Evolutionary conservation across 345 rosid genomes (phyloP).

Genomic region (Linum trigynum): DNA sequence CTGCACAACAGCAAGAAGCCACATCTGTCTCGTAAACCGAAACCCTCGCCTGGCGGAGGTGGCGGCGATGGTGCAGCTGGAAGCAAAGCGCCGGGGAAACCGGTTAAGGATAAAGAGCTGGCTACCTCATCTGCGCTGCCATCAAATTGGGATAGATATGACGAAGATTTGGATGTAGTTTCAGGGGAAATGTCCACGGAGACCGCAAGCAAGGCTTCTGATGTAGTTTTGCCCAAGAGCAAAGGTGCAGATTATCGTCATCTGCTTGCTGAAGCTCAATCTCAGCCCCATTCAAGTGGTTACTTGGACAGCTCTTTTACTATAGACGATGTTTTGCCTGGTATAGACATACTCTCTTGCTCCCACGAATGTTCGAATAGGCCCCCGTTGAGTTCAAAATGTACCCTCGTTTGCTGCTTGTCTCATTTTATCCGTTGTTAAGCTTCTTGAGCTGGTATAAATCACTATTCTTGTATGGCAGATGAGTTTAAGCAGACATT

Average conservation of each 20-base stretch:
- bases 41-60: constrained; percentile 32
- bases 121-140: constrained; percentile 38
- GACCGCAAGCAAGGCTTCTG: constrained; percentile 18
- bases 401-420: too few relatives aligned
- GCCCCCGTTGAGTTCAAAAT: too few relatives aligned
- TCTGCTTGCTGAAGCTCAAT: constrained; percentile 62
- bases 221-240: constrained; percentile 50
- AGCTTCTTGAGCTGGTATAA: background rate
- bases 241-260: constrained; percentile 70
- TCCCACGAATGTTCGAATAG: too few relatives aligned
- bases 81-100: constrained; percentile 31
- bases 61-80: constrained; percentile 19
- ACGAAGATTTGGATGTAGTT: constrained; percentile 34
- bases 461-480: constrained; percentile 21
- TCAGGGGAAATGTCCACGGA: constrained; percentile 17
- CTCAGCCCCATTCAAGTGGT: constrained; percentile 32
- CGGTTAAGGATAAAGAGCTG: constrained; percentile 24
- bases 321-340: constrained; percentile 47
- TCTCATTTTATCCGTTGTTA: background rate
- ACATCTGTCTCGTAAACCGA: background rate
- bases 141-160: constrained; percentile 73
- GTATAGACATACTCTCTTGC: constrained; percentile 19
- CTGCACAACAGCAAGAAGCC: constrained; percentile 49
- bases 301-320: constrained; percentile 30
- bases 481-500: constrained; percentile 40